These are phyloP conservation scores for Saturnispora ahearnii DNA, from an alignment of 805 yeast genomes.

Conservation along the genomic window DNA sequence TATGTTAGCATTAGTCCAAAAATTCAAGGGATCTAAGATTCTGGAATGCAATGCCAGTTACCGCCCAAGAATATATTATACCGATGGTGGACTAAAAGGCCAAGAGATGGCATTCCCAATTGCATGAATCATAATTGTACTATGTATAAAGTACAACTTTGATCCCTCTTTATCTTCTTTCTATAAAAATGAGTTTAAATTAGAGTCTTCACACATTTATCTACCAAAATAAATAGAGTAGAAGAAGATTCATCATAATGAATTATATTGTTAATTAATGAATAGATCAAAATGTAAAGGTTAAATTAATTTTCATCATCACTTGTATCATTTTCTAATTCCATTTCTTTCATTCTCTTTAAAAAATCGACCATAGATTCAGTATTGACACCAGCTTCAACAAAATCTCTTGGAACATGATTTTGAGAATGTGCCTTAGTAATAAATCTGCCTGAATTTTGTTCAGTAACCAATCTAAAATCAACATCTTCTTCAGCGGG, in stretches of 20 bases:
- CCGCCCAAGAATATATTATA: conserved; percentile 39
- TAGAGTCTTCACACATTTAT: background rate
- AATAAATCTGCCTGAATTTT: conserved; percentile 68
- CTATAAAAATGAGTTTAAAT: background rate
- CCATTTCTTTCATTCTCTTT: conserved; percentile 34
- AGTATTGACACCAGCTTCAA: conserved; percentile 71
- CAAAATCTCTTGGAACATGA: conserved; percentile 85
- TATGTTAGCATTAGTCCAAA: conserved; percentile 33
- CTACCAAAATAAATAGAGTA: background rate
- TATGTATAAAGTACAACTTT: background rate
- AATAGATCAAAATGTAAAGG: background rate
- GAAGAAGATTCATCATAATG: background rate
- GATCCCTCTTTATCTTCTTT: background rate
- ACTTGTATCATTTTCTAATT: conserved; percentile 4
- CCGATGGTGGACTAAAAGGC: conserved; percentile 37
- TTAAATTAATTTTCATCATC: conserved; percentile 2
- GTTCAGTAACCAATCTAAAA: conserved; percentile 58
- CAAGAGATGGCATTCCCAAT: conserved; percentile 34
- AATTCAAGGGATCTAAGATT: conserved; percentile 42
- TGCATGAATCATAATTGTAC: background rate
- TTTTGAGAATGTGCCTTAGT: conserved; percentile 79
- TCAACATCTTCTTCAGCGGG: conserved; percentile 29
- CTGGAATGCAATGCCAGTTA: conserved; percentile 37
- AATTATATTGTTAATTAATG: no score
- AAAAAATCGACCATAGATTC: conserved; percentile 62